phyloP scores from a whole-genome alignment of 2,329 filamentous ascomycete genomes.

The Fusarium sp. region DNA sequence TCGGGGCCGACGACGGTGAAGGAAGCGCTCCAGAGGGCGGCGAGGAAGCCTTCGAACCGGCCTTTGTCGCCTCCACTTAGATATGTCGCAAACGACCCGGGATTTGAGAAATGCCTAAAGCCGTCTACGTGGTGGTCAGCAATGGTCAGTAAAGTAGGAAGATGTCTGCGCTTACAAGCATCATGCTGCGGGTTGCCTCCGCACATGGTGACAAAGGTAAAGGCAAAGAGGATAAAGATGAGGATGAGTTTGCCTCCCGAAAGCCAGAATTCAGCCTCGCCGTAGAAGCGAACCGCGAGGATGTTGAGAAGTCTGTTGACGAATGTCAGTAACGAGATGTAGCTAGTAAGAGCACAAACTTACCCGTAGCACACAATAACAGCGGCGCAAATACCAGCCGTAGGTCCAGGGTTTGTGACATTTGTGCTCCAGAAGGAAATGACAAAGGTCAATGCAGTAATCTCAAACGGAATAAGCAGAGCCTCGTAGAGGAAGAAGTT shows the following conservation, averaged over 20 bases:
- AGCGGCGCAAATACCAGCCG: constrained; percentile 58
- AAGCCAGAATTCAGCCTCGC: constrained; percentile 60
- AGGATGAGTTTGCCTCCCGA: constrained; percentile 57
- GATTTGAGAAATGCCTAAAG: constrained; percentile 75
- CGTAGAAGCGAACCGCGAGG: constrained; percentile 56
- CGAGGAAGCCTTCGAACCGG: constrained; percentile 74
- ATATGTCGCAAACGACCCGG: constrained; percentile 64
- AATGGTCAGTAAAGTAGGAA: not conserved
- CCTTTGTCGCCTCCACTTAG: constrained; percentile 71
- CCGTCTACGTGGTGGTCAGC: constrained; percentile 50
- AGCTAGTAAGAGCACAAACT: not conserved
- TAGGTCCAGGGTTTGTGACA: constrained; percentile 49
- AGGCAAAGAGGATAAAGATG: constrained; percentile 62
- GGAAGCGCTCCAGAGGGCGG: constrained; percentile 69
- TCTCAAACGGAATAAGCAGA: constrained; percentile 63
- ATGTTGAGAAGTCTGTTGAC: constrained; percentile 50
- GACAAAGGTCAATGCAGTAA: constrained; percentile 62
- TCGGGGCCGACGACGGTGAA: constrained; percentile 72
- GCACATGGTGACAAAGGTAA: constrained; percentile 70
- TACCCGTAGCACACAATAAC: constrained; percentile 56
- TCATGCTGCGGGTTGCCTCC: constrained; percentile 69
- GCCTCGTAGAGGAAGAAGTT: constrained; percentile 55
- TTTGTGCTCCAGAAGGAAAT: constrained; percentile 61
- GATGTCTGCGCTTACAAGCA: constrained; percentile 45
- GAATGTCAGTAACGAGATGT: not conserved